Evolutionary conservation across 2,329 filamentous ascomycete genomes (phyloP).

Genomic region (Bipolaris gigantea): DNA sequence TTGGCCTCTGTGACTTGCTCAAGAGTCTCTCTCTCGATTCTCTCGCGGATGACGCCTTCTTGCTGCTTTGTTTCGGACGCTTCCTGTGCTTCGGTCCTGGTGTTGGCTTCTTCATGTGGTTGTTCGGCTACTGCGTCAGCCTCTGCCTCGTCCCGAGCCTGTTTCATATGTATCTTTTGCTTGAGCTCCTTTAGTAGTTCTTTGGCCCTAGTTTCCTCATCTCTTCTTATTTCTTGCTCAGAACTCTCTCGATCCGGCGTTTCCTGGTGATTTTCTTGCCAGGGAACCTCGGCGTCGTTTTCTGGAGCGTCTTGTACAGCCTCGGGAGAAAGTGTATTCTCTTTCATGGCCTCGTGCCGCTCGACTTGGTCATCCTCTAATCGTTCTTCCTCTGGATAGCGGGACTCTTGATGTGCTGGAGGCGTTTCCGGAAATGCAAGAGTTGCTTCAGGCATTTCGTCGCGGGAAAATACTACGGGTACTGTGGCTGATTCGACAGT

Average conservation of each 20-base stretch:
- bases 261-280: constrained; percentile 2
- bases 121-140: constrained; percentile 6
- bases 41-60: constrained; percentile 4
- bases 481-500: background rate
- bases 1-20: constrained; percentile 11
- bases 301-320: background rate
- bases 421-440: constrained; percentile 2
- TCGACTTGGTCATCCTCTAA: background rate
- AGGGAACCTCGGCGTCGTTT: background rate
- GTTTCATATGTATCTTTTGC: background rate
- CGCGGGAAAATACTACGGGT: background rate
- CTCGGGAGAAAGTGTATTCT: background rate
- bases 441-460: background rate
- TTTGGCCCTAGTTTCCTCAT: constrained; percentile 7
- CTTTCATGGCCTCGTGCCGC: constrained; percentile 2
- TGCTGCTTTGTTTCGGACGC: constrained; percentile 5
- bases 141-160: constrained; percentile 5
- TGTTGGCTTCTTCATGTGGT: background rate
- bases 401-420: constrained; percentile 1
- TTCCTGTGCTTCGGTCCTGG: background rate
- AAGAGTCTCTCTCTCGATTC: constrained; percentile 10
- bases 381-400: background rate
- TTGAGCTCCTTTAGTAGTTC: background rate
- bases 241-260: constrained; percentile 6
- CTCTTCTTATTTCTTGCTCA: constrained; percentile 6